These are phyloP conservation scores for Phallus indusiatus DNA, from an alignment of 768 basidiomycete genomes.

Conservation along the genomic window DNA sequence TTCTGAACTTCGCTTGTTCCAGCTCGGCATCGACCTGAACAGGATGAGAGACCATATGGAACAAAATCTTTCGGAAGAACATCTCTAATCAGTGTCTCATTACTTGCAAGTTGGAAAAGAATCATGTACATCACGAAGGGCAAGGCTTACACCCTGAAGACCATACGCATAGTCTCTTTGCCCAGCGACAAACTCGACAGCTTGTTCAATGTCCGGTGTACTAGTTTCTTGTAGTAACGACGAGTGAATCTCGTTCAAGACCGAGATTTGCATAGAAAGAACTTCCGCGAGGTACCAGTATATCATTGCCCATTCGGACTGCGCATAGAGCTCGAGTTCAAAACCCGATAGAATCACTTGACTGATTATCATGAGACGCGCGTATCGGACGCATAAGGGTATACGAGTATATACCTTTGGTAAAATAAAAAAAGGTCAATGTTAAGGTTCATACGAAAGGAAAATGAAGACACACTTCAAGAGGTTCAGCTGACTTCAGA, in stretches of 20 bases:
- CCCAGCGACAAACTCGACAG: not conserved
- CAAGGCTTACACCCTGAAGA: constrained; percentile 44
- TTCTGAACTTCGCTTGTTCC: constrained; percentile 46
- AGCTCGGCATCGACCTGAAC: constrained; percentile 41
- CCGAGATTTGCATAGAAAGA: constrained; percentile 36
- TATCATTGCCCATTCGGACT: constrained; percentile 60
- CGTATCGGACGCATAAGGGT: constrained; percentile 41
- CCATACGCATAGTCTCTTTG: constrained; percentile 46
- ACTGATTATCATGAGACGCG: constrained; percentile 49
- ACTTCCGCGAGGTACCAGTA: constrained; percentile 66
- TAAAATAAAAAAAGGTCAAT: not conserved
- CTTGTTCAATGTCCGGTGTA: not conserved
- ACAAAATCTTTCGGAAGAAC: not conserved
- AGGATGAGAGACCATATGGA: not conserved
- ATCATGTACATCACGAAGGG: constrained; percentile 39
- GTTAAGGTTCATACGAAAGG: not conserved
- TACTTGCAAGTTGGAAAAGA: not conserved
- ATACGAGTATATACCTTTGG: constrained; percentile 25
- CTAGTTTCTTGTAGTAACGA: not conserved
- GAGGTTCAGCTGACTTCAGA: not conserved
- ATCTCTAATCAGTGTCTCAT: not conserved
- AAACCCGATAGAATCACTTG: constrained; percentile 71
- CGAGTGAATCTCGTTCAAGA: constrained; percentile 2
- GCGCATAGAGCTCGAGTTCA: constrained; percentile 62
- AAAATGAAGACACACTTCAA: constrained; percentile 15